phyloP scores from a whole-genome alignment of 106 monocot genomes.

The Dactylorhiza incarnata region DNA sequence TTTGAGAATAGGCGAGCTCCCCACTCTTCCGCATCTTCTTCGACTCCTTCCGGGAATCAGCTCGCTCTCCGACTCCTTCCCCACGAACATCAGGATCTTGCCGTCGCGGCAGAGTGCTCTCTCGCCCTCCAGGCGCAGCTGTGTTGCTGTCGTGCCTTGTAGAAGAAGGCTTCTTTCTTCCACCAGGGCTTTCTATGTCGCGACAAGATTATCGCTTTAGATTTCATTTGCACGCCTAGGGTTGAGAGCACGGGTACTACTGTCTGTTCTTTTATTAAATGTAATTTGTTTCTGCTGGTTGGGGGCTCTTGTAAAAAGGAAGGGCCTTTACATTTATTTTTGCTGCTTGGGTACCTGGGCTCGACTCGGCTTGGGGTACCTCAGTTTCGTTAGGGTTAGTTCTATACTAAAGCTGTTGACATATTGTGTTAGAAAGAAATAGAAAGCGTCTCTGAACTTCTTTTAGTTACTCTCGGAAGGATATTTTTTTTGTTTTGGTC shows the following conservation, averaged over 20 bases:
- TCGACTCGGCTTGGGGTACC: neutral
- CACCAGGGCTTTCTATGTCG: too few species aligned
- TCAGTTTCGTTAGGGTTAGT: neutral
- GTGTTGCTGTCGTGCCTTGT: too few species aligned
- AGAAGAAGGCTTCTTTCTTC: too few species aligned
- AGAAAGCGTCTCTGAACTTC: neutral
- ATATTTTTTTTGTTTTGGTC: neutral
- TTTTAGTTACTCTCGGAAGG: too few species aligned
- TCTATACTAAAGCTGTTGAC: neutral
- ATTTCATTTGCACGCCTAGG: neutral
- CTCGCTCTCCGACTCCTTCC: too few species aligned
- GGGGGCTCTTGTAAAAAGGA: neutral
- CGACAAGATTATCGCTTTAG: neutral
- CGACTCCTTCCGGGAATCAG: too few species aligned
- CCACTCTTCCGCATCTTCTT: too few species aligned
- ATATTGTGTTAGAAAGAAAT: neutral
- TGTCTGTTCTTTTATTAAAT: neutral
- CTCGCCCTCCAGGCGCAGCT: slow-evolving; percentile 88
- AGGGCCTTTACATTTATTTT: neutral
- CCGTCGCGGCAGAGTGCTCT: slow-evolving; percentile 58
- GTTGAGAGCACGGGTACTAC: neutral
- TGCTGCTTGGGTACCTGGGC: neutral
- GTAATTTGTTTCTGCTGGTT: neutral
- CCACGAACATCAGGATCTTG: slow-evolving; percentile 24
- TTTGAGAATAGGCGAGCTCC: too few species aligned